Evolutionary conservation across 257 asterid genomes (phyloP).

Genomic region (Solanum pennellii): DNA sequence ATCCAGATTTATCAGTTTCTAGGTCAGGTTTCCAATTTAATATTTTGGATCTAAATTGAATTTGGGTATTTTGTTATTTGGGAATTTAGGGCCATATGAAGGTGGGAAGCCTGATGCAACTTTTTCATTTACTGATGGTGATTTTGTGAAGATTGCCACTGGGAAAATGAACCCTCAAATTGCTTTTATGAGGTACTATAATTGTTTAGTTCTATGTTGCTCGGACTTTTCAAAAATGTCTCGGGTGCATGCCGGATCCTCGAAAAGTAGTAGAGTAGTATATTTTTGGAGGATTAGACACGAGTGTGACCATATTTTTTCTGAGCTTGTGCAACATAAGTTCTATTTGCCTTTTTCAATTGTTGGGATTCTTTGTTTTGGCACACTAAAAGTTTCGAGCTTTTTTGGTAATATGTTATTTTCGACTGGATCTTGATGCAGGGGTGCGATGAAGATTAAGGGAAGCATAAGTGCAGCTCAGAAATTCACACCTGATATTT

Average conservation of each 20-base stretch:
- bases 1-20: not conserved
- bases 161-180: slow-evolving; percentile 51
- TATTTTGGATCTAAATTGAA: not conserved
- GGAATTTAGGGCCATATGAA: slow-evolving; percentile 47
- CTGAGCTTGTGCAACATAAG: not conserved
- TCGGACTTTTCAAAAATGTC: not conserved
- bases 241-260: not conserved
- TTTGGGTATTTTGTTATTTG: not conserved
- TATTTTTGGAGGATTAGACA: not conserved
- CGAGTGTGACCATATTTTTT: not conserved
- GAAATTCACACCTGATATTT: slow-evolving; percentile 88
- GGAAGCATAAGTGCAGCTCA: slow-evolving; percentile 90
- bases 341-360: not conserved
- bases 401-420: not conserved
- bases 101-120: slow-evolving; percentile 96
- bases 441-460: slow-evolving; percentile 86
- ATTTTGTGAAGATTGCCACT: slow-evolving; percentile 28
- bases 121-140: slow-evolving; percentile 83
- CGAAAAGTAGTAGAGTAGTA: not conserved
- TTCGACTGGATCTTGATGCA: slow-evolving; percentile 8
- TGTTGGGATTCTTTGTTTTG: not conserved
- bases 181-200: slow-evolving; percentile 48
- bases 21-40: not conserved
- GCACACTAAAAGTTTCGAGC: not conserved
- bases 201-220: not conserved